These are phyloP conservation scores for Entomortierella parvispora DNA, from an alignment of 192 early-diverging fungal genomes.

Conservation along the genomic window DNA sequence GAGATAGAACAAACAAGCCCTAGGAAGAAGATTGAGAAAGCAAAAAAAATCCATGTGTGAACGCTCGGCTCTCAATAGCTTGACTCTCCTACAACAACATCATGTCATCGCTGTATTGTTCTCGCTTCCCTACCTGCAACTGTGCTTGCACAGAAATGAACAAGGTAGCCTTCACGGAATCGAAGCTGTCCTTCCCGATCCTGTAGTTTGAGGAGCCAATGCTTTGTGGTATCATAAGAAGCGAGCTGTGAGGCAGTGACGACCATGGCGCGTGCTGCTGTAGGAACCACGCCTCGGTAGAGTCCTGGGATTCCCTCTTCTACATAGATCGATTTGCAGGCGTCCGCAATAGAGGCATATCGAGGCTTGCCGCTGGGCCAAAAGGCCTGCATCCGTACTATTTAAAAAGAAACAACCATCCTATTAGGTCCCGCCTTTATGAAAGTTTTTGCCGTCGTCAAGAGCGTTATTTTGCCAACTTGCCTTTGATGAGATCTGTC, in stretches of 20 bases:
- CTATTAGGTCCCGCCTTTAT: too few species aligned
- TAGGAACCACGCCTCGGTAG: conserved; percentile 60
- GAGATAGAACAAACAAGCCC: conserved; percentile 48
- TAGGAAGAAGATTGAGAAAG: conserved; percentile 3
- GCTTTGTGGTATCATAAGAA: conserved; percentile 62
- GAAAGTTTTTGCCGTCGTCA: too few species aligned
- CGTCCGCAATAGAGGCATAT: conserved; percentile 37
- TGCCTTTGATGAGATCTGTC: conserved; percentile 55
- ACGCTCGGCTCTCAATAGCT: neutral
- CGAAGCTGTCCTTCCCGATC: conserved; percentile 4
- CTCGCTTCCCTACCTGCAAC: conserved; percentile 43
- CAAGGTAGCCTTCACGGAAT: conserved; percentile 50
- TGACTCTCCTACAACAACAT: too few species aligned
- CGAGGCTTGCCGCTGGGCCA: conserved; percentile 46
- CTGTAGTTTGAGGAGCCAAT: conserved; percentile 42
- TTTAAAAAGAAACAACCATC: neutral
- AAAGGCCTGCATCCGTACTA: conserved; percentile 50
- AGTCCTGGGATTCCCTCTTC: conserved; percentile 54
- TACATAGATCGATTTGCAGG: conserved; percentile 37
- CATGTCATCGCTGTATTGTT: too few species aligned
- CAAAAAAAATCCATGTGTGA: neutral
- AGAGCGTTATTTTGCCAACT: too few species aligned
- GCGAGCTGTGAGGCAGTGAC: conserved; percentile 62
- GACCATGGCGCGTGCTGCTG: conserved; percentile 56
- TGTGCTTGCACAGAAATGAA: conserved; percentile 52